phyloP scores from a whole-genome alignment of 805 yeast genomes.

The Starmerella roubikii region DNA sequence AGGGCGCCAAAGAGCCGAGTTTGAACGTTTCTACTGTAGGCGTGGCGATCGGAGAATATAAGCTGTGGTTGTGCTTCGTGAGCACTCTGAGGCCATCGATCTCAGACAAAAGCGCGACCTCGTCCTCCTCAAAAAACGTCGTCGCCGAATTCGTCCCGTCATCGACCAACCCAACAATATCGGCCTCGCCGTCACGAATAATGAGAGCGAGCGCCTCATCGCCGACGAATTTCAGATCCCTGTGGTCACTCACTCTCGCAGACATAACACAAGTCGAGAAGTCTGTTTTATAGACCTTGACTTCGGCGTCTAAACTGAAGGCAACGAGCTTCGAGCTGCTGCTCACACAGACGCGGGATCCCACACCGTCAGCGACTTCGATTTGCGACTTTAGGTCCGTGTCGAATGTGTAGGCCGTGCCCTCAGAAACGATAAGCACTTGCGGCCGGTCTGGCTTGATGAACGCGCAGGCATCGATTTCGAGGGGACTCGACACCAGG shows the following conservation, averaged over 20 bases:
- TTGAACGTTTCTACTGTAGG: slow-evolving; percentile 50
- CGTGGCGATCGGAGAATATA: slow-evolving; percentile 48
- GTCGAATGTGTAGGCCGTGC: background rate
- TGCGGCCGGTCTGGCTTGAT: background rate
- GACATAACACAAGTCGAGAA: background rate
- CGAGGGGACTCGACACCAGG: background rate
- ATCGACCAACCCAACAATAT: slow-evolving; percentile 27
- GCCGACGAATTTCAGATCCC: slow-evolving; percentile 54
- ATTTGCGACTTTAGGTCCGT: slow-evolving; percentile 1
- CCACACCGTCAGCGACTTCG: slow-evolving; percentile 1
- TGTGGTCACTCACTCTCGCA: background rate
- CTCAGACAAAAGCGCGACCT: slow-evolving; percentile 35
- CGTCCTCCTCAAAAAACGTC: slow-evolving; percentile 25
- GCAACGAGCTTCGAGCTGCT: slow-evolving; percentile 3
- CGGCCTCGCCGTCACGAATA: slow-evolving; percentile 2
- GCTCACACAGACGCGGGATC: background rate
- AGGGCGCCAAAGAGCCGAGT: slow-evolving; percentile 72
- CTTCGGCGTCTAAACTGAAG: slow-evolving; percentile 3
- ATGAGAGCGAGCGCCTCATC: slow-evolving; percentile 58
- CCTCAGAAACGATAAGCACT: background rate
- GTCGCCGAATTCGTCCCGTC: slow-evolving; percentile 10
- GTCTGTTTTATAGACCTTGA: slow-evolving; percentile 7
- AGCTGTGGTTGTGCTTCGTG: slow-evolving; percentile 43
- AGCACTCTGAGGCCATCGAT: slow-evolving; percentile 59
- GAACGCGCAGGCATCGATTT: background rate